These are phyloP conservation scores for Silene coronaria DNA, from an alignment of 179 eudicot genomes.

Conservation along the genomic window DNA sequence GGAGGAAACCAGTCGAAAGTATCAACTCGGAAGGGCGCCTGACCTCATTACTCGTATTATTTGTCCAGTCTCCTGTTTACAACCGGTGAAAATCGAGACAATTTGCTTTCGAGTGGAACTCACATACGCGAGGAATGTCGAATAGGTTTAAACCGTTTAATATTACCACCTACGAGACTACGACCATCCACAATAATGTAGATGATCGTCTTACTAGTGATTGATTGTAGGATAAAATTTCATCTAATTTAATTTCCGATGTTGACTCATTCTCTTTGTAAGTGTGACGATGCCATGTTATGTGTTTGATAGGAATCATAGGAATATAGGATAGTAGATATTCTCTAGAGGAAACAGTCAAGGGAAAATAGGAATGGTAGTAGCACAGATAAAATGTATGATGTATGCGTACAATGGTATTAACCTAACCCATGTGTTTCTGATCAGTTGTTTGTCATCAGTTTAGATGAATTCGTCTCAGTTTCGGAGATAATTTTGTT, in stretches of 20 bases:
- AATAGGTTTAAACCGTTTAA: neutral
- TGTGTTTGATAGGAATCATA: neutral
- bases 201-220: too few relatives aligned
- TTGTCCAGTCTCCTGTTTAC: neutral
- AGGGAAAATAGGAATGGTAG: conserved; percentile 15
- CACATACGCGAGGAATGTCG: neutral
- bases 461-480: neutral
- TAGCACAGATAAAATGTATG: conserved; percentile 1
- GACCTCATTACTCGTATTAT: too few relatives aligned
- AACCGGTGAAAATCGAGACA: neutral
- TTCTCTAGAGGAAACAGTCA: conserved; percentile 24
- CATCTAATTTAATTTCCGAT: neutral
- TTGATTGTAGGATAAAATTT: neutral
- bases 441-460: neutral
- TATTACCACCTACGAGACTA: too few relatives aligned
- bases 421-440: conserved; percentile 18
- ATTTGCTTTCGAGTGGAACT: neutral
- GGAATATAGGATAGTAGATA: too few relatives aligned
- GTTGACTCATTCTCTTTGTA: neutral
- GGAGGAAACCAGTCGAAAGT: too few relatives aligned
- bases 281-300: neutral
- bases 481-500: neutral
- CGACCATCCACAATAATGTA: too few relatives aligned
- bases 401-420: conserved; percentile 9
- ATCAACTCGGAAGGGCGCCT: too few relatives aligned